phyloP scores from a whole-genome alignment of 805 yeast genomes.

The Candida montana region DNA sequence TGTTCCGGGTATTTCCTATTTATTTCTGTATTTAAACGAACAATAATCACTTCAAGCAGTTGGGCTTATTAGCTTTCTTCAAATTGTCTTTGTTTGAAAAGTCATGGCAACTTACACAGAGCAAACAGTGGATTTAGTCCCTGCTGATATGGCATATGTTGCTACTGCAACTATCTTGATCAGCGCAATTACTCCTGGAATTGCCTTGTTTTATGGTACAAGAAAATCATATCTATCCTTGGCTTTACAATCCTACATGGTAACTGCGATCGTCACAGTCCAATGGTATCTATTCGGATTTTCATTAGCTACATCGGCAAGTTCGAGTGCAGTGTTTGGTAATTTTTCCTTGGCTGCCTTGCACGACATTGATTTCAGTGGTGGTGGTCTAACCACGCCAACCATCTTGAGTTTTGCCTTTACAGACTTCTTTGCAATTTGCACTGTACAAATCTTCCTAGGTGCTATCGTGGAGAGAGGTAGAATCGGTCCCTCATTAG shows the following conservation, averaged over 20 bases:
- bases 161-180: constrained; percentile 31
- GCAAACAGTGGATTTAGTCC: constrained; percentile 33
- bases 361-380: constrained; percentile 41
- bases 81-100: background rate
- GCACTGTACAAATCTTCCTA: constrained; percentile 81
- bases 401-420: constrained; percentile 60
- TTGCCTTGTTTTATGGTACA: constrained; percentile 88
- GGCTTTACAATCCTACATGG: constrained; percentile 70
- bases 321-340: constrained; percentile 72
- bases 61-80: background rate
- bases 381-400: constrained; percentile 43
- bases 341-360: constrained; percentile 77
- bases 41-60: too few species aligned
- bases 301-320: constrained; percentile 74
- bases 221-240: constrained; percentile 77
- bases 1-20: too few species aligned
- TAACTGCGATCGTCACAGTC: constrained; percentile 65
- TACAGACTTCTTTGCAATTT: constrained; percentile 85
- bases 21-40: too few species aligned
- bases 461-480: constrained; percentile 96
- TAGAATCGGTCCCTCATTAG: constrained; percentile 73
- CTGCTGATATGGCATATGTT: constrained; percentile 47
- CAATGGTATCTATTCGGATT: constrained; percentile 99
- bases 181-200: constrained; percentile 88
- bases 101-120: constrained; percentile 32